Base-by-base conservation (phyloP, 164 flowering plant species). In the Magnolia sinica region DNA sequence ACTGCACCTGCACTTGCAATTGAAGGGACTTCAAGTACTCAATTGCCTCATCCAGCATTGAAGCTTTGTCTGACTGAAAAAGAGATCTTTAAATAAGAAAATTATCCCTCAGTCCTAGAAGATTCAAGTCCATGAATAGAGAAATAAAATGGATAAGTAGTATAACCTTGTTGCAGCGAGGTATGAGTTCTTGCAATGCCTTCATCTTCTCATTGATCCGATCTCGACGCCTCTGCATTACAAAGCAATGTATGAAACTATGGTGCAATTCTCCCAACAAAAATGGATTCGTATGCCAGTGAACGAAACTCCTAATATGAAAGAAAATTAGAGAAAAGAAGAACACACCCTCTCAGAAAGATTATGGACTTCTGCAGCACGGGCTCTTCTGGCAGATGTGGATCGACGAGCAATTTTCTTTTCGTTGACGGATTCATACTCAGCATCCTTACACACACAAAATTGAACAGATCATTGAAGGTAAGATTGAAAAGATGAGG, bases 281-380 rank as follows among this genome's bases (percentile, higher is more conserved):
- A 49, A n/a, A 45, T 59, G 64, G 73, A 1, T 19, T 4, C 11
- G 6, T 22, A 81, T 52, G 50, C 49, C 68, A 37, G n/a, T 20
- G 27, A 68, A 29, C 49, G 29, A 27, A 10, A 23, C 50, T 68
- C 19, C 9, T 8, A 24, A 68, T 68, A 29, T 27, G 66, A 7
- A n/a, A 19, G 31, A 16, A 75, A 27, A 64, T 51, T 23, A 45
- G 67, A 58, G 61, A 64, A 75, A 68, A 77, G 68, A 63, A 11
- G 2, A 16, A 70, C 92, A n/a, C 45, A 94, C 98, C 88, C 98
- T 90, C 79, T 95, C 98, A 7, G 98, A 95, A 10, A 90, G 91
- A 79, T 94, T 94, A 80, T 94, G 98, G 83, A 94, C 96, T 85
- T 92, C 97, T n/a, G 98, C 95, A 72, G 94, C 96, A 68, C 98